Base-by-base conservation (phyloP, 2,329 filamentous ascomycete genomes). In the Ophiostoma australiae region DNA sequence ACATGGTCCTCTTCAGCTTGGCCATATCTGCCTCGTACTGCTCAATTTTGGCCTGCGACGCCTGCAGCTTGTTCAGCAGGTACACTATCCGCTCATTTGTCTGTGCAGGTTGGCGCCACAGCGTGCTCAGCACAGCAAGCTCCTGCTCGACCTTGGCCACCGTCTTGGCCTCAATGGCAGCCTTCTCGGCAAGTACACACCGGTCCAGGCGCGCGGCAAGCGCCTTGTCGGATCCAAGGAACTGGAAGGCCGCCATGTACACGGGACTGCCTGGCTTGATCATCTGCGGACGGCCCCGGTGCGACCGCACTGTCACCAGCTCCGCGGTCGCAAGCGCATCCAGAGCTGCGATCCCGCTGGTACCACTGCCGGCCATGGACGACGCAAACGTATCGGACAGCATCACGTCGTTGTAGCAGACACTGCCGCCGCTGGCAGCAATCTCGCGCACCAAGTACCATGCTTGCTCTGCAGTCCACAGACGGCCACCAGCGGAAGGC, bases 401-500 rank as follows among this genome's bases (percentile, higher is more conserved):
- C 0, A 97, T 82, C 1, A 97, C 84, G 76, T 96, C 91, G 79
- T 97, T 94, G 83, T 97, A 98, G 1, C 91, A 87, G 0, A 98
- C 83, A 4, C 80, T 84, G 6, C 90, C 87, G 20, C 61, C 67
- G 37, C 55, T 67, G 13, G 87, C 79, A 0, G 92, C 90, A 17
- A 99, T 87, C 39, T 87, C 84, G 77, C 91, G 94, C 79, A 98
- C 90, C 1, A 99, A 82, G 72, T 90, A 86, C 95, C 95, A 98
- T 0, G 93, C 94, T 81, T 98, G 95, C 77, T 95, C 90, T 4
- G 88, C 84, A 0, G 89, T 91, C 91, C 93, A 98, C 70, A 86
- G 86, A 13, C 70, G 66, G 48, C 58, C 35, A 37, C n/a, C 5
- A 13, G 35, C 39, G 4, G 44, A 15, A 10, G 63, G 52, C 7